These are phyloP conservation scores for Neurospora tetraspora DNA, from an alignment of 495 filamentous ascomycete genomes.

Conservation along the genomic window DNA sequence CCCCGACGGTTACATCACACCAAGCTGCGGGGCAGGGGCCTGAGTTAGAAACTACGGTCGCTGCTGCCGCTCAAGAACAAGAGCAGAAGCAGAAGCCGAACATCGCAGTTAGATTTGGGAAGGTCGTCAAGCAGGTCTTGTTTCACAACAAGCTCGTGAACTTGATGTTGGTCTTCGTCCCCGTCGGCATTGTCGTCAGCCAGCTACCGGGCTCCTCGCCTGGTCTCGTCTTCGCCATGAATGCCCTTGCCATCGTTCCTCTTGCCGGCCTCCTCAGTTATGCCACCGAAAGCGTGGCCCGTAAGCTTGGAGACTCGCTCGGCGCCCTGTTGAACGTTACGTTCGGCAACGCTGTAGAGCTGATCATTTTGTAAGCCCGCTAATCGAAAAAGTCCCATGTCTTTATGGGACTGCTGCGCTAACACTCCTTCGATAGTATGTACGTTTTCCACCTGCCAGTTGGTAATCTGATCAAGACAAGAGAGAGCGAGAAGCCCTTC, in stretches of 20 bases:
- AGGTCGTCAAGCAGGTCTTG: constrained; percentile 43
- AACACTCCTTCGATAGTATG: constrained; percentile 11
- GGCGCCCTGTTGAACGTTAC: constrained; percentile 79
- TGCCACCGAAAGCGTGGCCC: constrained; percentile 75
- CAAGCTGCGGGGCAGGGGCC: constrained; percentile 46
- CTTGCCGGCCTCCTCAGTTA: constrained; percentile 68
- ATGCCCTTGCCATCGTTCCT: constrained; percentile 77
- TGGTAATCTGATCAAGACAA: constrained; percentile 21
- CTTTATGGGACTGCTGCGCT: not conserved
- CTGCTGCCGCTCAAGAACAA: constrained; percentile 4
- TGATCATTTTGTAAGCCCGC: constrained; percentile 25
- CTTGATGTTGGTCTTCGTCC: constrained; percentile 68
- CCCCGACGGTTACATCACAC: constrained; percentile 39
- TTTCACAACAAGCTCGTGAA: constrained; percentile 63
- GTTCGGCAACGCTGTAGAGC: constrained; percentile 76
- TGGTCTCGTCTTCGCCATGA: constrained; percentile 60
- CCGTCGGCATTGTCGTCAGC: constrained; percentile 60
- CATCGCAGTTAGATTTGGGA: constrained; percentile 38
- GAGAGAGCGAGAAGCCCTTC: constrained; percentile 22
- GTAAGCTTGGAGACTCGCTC: constrained; percentile 66
- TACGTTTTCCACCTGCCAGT: constrained; percentile 12
- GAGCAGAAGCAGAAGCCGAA: constrained; percentile 31
- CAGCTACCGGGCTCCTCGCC: constrained; percentile 27
- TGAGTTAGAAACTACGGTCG: constrained; percentile 29
- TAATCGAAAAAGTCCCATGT: not conserved